Base-by-base conservation (phyloP, 495 filamentous ascomycete species). In the Xylaria curta region DNA sequence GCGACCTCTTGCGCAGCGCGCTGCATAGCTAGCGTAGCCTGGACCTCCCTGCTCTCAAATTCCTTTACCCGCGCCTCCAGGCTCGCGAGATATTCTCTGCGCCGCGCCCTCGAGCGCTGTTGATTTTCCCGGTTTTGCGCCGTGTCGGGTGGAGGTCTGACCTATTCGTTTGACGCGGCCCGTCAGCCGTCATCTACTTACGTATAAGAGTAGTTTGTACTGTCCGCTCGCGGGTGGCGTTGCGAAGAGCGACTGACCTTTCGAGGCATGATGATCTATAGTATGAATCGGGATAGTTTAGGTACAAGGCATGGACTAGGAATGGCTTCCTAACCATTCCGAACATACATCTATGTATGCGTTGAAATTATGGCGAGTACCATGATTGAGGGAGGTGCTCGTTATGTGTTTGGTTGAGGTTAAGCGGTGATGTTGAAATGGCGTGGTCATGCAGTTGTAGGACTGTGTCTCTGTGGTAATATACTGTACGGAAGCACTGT, bases 41-140 rank as follows among this genome's bases (percentile, higher is more conserved):
- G 26, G n/a, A 62, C 53, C 17, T 56, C 69, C 10, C 58, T 42
- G 26, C 17, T 15, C 51, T 71, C 69, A 33, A 60, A 65, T 0
- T 21, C 60, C 13, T 67, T 67, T 60, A 69, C 38, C 17, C 62
- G 59, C 47, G 40, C 61, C 59, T 75, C 71, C 19, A 65, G 69
- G 36, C 46, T 31, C 49, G 70, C 47, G 36, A 75, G 10, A 40
- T 72, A 54, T 28, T 46, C 73, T 42, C 42, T 69, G 10, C 66
- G 54, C 58, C 73, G 70, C 9, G 73, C 73, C 2, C 73, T 59
- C 21, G 65, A 68, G 60, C 71, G 71, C 38, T 66, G 70, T 51
- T 75, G 73, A 70, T 70, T 75, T 31, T 70, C 58, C 5, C 73
- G 65, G 69, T 71, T 71, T 28, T 66, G 69, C 6, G 53, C 61